A percentile compares a stretch with the other conserved stretches of the same genome.
These are phyloP conservation scores for Aphanomyces euteiches DNA, from an alignment of 352 stramenopile genomes.

Conservation along the genomic window DNA sequence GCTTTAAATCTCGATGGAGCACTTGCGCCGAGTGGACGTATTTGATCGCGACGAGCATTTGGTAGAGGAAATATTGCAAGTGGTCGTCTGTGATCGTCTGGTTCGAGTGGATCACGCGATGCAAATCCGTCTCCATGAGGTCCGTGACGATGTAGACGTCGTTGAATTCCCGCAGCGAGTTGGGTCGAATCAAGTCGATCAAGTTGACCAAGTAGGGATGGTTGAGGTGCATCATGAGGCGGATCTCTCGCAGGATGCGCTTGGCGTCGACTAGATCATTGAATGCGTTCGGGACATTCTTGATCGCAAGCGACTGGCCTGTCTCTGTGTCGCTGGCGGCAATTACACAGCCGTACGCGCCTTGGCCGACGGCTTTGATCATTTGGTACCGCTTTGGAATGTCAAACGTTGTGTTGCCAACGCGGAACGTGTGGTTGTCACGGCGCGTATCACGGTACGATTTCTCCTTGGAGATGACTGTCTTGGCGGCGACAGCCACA, in stretches of 20 bases:
- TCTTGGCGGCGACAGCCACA: not conserved
- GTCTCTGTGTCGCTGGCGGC: slow-evolving; percentile 76
- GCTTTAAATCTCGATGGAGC: slow-evolving; percentile 72
- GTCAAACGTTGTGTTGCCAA: slow-evolving; percentile 84
- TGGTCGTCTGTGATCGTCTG: slow-evolving; percentile 77
- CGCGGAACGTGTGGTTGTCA: slow-evolving; percentile 84
- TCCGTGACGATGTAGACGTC: slow-evolving; percentile 91
- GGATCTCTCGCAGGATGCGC: slow-evolving; percentile 79
- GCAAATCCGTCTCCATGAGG: slow-evolving; percentile 89
- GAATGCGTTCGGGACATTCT: slow-evolving; percentile 79
- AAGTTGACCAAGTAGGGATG: slow-evolving; percentile 39
- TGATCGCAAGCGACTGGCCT: slow-evolving; percentile 78
- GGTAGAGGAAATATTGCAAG: slow-evolving; percentile 75
- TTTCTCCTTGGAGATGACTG: slow-evolving; percentile 2
- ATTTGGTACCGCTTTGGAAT: slow-evolving; percentile 79
- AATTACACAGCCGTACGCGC: slow-evolving; percentile 73
- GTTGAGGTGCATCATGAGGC: slow-evolving; percentile 66
- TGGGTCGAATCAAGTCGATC: slow-evolving; percentile 7
- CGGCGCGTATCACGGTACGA: slow-evolving; percentile 76
- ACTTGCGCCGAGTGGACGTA: slow-evolving; percentile 79
- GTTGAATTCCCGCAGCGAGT: slow-evolving; percentile 46
- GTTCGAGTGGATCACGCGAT: slow-evolving; percentile 78
- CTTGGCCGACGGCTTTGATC: slow-evolving; percentile 71
- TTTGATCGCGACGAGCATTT: slow-evolving; percentile 73
- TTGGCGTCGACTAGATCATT: slow-evolving; percentile 79